Evolutionary conservation across 495 filamentous ascomycete genomes (phyloP).

Genomic region (Amorphotheca resinae): DNA sequence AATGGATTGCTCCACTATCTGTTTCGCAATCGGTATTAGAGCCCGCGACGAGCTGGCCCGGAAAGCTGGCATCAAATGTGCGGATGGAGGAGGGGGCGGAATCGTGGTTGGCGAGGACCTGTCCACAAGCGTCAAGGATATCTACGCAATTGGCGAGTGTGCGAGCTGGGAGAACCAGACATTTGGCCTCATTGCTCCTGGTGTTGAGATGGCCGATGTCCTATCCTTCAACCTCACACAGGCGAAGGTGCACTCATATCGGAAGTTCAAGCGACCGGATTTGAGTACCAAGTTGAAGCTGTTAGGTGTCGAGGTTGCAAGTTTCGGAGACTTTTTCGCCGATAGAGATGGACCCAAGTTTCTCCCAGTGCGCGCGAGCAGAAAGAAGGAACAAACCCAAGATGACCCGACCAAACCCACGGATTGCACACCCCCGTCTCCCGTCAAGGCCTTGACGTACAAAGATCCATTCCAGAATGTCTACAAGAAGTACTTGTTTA

Average conservation of each 20-base stretch:
- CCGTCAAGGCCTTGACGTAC: conserved; percentile 79
- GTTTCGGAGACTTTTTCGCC: conserved; percentile 94
- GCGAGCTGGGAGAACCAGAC: conserved; percentile 91
- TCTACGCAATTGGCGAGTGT: conserved; percentile 92
- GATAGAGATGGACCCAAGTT: conserved; percentile 49
- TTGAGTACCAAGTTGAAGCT: conserved; percentile 92
- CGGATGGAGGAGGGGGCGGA: conserved; percentile 49
- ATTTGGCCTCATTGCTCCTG: conserved; percentile 87
- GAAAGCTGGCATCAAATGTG: conserved; percentile 59
- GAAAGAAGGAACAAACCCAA: conserved; percentile 23
- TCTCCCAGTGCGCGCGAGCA: conserved; percentile 17
- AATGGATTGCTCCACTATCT: conserved; percentile 73
- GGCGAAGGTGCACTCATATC: conserved; percentile 53
- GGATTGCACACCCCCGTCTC: conserved; percentile 28
- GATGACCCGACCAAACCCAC: conserved; percentile 36
- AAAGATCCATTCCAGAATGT: conserved; percentile 89
- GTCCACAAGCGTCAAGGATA: conserved; percentile 55
- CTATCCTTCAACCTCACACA: conserved; percentile 91
- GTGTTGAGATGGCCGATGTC: conserved; percentile 94
- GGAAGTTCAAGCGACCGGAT: conserved; percentile 73
- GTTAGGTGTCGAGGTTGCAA: conserved; percentile 86
- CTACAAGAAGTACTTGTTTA: conserved; percentile 96
- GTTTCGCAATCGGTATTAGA: conserved; percentile 86
- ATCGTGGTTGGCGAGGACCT: conserved; percentile 24
- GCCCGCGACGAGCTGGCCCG: conserved; percentile 72